Conservation (phyloP, 306 rosid genomes). For the Dalbergia cochinchinensis region DNA sequence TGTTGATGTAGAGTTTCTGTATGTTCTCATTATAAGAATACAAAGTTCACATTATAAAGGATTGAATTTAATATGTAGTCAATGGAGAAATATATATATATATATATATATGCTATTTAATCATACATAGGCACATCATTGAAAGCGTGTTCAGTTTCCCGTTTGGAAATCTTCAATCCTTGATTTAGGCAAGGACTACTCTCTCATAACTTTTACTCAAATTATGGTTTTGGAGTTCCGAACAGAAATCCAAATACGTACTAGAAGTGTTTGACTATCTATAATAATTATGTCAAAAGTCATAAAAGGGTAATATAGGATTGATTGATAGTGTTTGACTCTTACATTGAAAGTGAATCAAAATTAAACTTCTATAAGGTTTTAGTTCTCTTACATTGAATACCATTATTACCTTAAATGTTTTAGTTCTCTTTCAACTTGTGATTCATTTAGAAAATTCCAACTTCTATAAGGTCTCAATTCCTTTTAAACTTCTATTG, state of each 20-base stretch:
- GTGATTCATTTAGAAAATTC: constrained; percentile 34
- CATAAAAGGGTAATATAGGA: background rate
- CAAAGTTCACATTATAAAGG: background rate
- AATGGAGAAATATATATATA: too few species aligned
- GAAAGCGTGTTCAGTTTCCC: background rate
- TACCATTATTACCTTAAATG: background rate
- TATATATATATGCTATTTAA: background rate
- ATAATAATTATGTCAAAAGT: background rate
- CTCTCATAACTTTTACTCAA: background rate
- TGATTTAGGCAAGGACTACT: background rate
- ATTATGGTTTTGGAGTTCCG: background rate
- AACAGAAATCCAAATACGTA: background rate
- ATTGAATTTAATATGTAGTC: background rate
- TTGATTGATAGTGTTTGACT: background rate
- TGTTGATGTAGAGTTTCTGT: constrained; percentile 13
- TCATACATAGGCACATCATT: background rate
- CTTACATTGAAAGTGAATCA: background rate
- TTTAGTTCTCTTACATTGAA: too few species aligned
- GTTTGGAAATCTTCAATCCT: background rate
- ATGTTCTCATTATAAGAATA: constrained; percentile 2
- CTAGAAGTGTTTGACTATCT: background rate
- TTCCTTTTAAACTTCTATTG: background rate
- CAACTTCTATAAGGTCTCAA: background rate
- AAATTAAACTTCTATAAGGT: background rate
- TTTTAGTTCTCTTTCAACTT: constrained; percentile 16